phyloP scores from a whole-genome alignment of 2,329 filamentous ascomycete genomes.

The Sclerotinia trifoliorum region DNA sequence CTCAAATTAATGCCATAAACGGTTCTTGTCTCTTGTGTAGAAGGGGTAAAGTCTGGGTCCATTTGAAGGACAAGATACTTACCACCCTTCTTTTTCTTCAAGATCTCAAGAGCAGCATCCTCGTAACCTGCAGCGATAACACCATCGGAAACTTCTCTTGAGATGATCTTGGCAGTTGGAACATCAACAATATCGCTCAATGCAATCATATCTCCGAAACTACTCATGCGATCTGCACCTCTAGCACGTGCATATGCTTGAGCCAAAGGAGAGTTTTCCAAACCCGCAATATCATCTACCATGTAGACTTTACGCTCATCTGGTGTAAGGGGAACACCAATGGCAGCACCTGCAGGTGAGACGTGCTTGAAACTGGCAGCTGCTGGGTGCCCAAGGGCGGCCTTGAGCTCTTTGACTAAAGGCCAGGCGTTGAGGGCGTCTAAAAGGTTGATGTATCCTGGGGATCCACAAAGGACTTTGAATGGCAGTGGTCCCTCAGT shows the following conservation, averaged over 20 bases:
- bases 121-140: conserved; percentile 89
- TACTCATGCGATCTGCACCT: conserved; percentile 97
- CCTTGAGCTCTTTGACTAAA: conserved; percentile 91
- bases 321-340: conserved; percentile 80
- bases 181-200: conserved; percentile 88
- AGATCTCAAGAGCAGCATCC: conserved; percentile 80
- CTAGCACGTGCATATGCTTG: conserved; percentile 95
- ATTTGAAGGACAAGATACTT: conserved; percentile 96
- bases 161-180: conserved; percentile 94
- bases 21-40: conserved; percentile 71
- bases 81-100: conserved; percentile 97
- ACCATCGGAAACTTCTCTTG: conserved; percentile 95
- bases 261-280: conserved; percentile 81
- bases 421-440: conserved; percentile 97
- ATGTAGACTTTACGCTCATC: conserved; percentile 98
- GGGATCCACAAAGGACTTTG: conserved; percentile 85
- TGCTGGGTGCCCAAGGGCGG: conserved; percentile 81
- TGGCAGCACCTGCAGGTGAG: conserved; percentile 91
- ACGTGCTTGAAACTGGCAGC: conserved; percentile 99
- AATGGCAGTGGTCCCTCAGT: conserved; percentile 78
- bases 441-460: conserved; percentile 95
- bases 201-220: conserved; percentile 95
- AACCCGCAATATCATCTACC: conserved; percentile 88
- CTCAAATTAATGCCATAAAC: conserved; percentile 86
- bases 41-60: conserved; percentile 81